phyloP scores from a whole-genome alignment of 23 red algal species.

The Gracilaria gracilis region DNA sequence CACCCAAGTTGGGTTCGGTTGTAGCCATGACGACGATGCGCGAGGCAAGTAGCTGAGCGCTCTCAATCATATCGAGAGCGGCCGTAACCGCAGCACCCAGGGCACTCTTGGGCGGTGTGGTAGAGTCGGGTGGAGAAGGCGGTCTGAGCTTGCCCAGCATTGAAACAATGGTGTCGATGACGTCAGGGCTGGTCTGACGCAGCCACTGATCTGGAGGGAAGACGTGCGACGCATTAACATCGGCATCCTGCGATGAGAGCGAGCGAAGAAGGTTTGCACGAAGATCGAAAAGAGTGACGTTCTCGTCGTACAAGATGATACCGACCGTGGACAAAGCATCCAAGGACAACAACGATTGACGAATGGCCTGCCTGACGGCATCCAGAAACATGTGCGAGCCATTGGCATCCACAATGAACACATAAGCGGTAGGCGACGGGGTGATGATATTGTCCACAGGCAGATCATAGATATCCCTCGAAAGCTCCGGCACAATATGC shows the following conservation, averaged over 20 bases:
- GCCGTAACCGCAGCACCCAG: constrained; percentile 47
- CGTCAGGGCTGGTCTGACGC: neutral
- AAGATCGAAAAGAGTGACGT: constrained; percentile 50
- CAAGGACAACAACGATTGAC: constrained; percentile 35
- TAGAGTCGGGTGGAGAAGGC: neutral
- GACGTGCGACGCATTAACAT: constrained; percentile 19
- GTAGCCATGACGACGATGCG: constrained; percentile 49
- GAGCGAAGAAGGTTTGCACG: constrained; percentile 36
- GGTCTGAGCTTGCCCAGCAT: constrained; percentile 22
- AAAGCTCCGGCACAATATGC: constrained; percentile 53
- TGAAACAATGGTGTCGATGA: constrained; percentile 25
- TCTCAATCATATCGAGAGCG: constrained; percentile 58
- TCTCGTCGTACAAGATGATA: constrained; percentile 47
- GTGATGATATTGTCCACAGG: constrained; percentile 47
- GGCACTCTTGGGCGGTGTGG: constrained; percentile 3
- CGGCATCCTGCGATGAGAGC: constrained; percentile 20
- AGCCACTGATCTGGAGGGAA: constrained; percentile 71
- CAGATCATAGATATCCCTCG: constrained; percentile 52
- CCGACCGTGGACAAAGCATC: constrained; percentile 33
- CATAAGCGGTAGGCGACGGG: constrained; percentile 41
- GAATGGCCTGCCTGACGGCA: constrained; percentile 37
- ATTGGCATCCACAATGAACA: constrained; percentile 60
- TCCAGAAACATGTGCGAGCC: constrained; percentile 57
- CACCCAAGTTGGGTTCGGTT: constrained; percentile 51
- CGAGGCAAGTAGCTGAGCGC: constrained; percentile 42